phyloP scores from a whole-genome alignment of 2,329 filamentous ascomycete species.

The Talaromyces funiculosus region DNA sequence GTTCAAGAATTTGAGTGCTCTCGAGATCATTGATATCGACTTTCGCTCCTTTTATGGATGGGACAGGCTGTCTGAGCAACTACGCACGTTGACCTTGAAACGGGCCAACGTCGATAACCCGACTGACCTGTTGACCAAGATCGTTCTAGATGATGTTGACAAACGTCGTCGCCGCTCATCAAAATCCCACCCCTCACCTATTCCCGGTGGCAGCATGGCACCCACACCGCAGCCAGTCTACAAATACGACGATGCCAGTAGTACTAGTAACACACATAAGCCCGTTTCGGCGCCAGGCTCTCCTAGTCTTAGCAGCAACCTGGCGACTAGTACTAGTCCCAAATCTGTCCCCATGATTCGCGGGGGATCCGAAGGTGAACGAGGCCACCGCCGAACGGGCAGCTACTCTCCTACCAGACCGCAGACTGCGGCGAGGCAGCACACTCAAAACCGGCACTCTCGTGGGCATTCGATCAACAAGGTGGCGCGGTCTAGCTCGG shows the following conservation, averaged over 20 bases:
- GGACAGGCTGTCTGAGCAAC: constrained; percentile 87
- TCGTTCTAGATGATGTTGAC: constrained; percentile 95
- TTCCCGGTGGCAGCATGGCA: constrained; percentile 58
- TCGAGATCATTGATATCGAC: constrained; percentile 93
- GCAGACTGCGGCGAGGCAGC: constrained; percentile 49
- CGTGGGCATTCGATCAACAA: constrained; percentile 61
- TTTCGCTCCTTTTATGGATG: constrained; percentile 96
- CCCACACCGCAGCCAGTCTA: constrained; percentile 54
- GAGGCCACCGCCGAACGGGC: constrained; percentile 46
- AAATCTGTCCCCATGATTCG: constrained; percentile 45
- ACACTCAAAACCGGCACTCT: constrained; percentile 57
- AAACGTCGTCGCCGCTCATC: constrained; percentile 81
- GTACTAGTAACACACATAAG: constrained; percentile 29
- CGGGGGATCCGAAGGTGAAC: constrained; percentile 48
- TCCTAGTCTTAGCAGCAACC: constrained; percentile 46
- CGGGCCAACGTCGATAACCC: constrained; percentile 84
- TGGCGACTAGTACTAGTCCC: constrained; percentile 46
- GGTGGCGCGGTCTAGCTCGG: constrained; percentile 79
- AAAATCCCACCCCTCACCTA: constrained; percentile 76
- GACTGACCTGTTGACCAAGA: constrained; percentile 81
- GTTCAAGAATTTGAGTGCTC: constrained; percentile 91
- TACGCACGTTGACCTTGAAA: constrained; percentile 83
- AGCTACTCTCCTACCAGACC: constrained; percentile 80
- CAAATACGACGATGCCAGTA: constrained; percentile 56
- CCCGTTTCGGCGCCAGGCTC: constrained; percentile 66